Evolutionary conservation across 768 basidiomycete species (phyloP), one percentile per base, ranked within the genome.

Genomic region (Imleria badia): DNA sequence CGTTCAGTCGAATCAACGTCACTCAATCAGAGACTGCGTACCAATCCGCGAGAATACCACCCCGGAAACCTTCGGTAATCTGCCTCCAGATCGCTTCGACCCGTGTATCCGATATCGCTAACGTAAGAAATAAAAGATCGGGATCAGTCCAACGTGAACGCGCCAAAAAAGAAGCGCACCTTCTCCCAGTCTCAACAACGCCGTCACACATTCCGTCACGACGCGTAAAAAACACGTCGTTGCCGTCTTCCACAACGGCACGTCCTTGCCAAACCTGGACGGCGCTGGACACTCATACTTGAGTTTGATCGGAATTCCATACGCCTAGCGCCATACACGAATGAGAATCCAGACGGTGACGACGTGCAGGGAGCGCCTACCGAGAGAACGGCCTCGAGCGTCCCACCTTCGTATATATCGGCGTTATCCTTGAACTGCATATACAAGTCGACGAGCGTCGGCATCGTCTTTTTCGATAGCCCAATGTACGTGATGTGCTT

Each of bases 241-340:
- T n/a, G 94, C 95, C 0, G 93, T 94, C 73, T 94, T 95, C 96
- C 96, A 98, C 3, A 99, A 73, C 0, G 95, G 94, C 20, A 71
- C 73, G 63, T 95, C 96, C 50, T 91, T 87, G 3, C 91, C 93
- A 65, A 84, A 92, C 66, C 87, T 94, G 38, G 89, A 93, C 0
- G 96, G 82, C 0, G 89, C 75, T 0, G 96, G 95, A 68, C 95
- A 97, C 34, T 96, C 93, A 59, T 98, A 96, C 72, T 95, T 95
- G 59, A 98, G 75, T 65, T 94, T 94, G 67, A 98, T 84, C 2
- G 96, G 94, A 33, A 96, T 87, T 5, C 90, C 83, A 62, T 91
- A 94, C 0, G 94, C 88, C 90, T 93, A 22, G 41, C 31, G 40
- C 12, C 33, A 23, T 2, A 1, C 5, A 50, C 40, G 33, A 19